phyloP scores from a whole-genome alignment of 1,284 basidiomycete species.

The Puccinia polysora region DNA sequence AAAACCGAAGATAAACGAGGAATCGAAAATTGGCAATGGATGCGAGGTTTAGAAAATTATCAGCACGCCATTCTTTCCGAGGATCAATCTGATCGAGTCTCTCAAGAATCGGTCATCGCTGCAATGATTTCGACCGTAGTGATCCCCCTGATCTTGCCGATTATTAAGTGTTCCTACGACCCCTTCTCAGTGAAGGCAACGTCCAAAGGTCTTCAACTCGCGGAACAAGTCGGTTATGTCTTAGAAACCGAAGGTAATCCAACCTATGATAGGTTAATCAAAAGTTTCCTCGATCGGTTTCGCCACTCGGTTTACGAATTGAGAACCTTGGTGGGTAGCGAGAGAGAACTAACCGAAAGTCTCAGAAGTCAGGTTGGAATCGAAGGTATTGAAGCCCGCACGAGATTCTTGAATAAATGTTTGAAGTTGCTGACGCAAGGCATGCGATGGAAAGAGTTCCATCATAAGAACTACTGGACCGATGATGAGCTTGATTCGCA shows the following conservation, averaged over 20 bases:
- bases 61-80: constrained; percentile 19
- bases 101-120: constrained; percentile 59
- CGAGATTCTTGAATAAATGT: constrained; percentile 30
- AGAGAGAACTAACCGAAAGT: constrained; percentile 16
- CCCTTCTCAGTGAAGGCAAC: constrained; percentile 70
- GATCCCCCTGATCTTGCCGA: constrained; percentile 67
- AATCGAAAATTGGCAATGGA: constrained; percentile 43
- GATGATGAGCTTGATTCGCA: constrained; percentile 9
- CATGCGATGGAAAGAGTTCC: constrained; percentile 28
- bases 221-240: constrained; percentile 64
- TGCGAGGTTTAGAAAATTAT: constrained; percentile 30
- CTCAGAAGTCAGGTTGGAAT: constrained; percentile 35
- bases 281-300: constrained; percentile 21
- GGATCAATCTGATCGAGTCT: not conserved
- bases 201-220: constrained; percentile 65
- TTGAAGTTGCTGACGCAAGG: constrained; percentile 39
- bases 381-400: constrained; percentile 40
- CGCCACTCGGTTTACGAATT: constrained; percentile 20
- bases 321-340: constrained; percentile 19
- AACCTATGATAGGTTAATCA: constrained; percentile 32
- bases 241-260: constrained; percentile 27
- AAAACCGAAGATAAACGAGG: constrained; percentile 32
- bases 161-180: constrained; percentile 71
- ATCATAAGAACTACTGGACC: constrained; percentile 6
- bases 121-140: constrained; percentile 79